Percentiles rank a stretch among this genome's conserved stretches.
Evolutionary conservation across 495 filamentous ascomycete species (phyloP).

Genomic region (Jackrogersella multiformis): DNA sequence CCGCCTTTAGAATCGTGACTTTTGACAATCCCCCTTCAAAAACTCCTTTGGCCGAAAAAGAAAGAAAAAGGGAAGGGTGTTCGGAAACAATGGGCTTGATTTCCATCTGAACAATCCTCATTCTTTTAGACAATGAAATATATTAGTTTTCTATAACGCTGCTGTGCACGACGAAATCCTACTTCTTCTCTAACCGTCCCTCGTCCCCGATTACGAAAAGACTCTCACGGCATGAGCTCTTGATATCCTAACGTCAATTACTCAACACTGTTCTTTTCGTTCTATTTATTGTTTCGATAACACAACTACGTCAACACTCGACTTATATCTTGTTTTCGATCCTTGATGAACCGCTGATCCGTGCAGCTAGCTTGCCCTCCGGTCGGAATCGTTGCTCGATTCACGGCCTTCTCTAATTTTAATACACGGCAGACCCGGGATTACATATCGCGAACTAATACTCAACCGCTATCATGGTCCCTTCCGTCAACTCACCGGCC

Average conservation of each 20-base stretch:
- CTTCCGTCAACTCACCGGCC: slow-evolving; percentile 39
- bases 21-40: slow-evolving; percentile 19
- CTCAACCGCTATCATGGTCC: slow-evolving; percentile 36
- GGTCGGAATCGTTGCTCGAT: slow-evolving; percentile 11
- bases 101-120: slow-evolving; percentile 18
- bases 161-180: slow-evolving; percentile 19
- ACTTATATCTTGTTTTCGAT: neutral
- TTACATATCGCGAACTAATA: slow-evolving; percentile 10
- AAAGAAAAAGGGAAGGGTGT: slow-evolving; percentile 4
- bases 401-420: slow-evolving; percentile 25
- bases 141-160: slow-evolving; percentile 5
- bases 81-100: slow-evolving; percentile 28
- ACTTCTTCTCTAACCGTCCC: slow-evolving; percentile 6
- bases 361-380: slow-evolving; percentile 27
- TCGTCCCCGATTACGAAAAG: neutral
- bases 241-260: slow-evolving; percentile 9
- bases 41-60: slow-evolving; percentile 14
- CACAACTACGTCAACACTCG: too few species aligned
- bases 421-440: slow-evolving; percentile 18
- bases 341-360: neutral
- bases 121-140: slow-evolving; percentile 30
- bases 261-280: slow-evolving; percentile 1
- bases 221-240: slow-evolving; percentile 7
- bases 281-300: neutral
- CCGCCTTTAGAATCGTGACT: slow-evolving; percentile 14